Conservation (phyloP, 768 basidiomycete genomes). For the Mycena haematopus region DNA sequence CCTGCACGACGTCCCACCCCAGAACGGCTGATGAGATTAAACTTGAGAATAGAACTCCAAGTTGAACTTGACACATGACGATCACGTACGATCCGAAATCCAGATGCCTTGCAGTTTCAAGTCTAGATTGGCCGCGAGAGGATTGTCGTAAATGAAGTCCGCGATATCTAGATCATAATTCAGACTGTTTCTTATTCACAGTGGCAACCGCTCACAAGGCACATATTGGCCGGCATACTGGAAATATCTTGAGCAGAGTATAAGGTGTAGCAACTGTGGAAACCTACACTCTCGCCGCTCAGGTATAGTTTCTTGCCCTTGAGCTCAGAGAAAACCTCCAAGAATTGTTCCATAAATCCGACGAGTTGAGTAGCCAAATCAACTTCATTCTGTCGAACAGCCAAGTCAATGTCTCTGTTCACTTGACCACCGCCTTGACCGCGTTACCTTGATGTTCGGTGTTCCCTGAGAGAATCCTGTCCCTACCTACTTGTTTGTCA, state of each 20-base stretch:
- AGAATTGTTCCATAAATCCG: constrained; percentile 77
- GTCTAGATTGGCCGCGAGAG: constrained; percentile 46
- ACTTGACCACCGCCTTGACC: constrained; percentile 34
- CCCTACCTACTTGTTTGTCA: too few relatives aligned
- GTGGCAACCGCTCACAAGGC: constrained; percentile 51
- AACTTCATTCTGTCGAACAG: constrained; percentile 48
- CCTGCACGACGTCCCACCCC: constrained; percentile 68
- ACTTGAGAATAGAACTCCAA: not conserved
- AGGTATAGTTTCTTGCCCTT: constrained; percentile 76
- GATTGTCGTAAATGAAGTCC: constrained; percentile 71
- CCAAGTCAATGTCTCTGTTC: not conserved
- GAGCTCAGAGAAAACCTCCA: constrained; percentile 75
- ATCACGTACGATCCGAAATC: constrained; percentile 73
- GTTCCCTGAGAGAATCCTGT: constrained; percentile 78
- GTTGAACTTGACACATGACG: constrained; percentile 32
- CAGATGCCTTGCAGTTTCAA: constrained; percentile 73
- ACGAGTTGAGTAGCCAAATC: constrained; percentile 55
- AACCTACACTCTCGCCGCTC: constrained; percentile 75
- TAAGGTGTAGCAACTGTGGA: not conserved
- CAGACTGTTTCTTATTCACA: not conserved
- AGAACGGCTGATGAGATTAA: constrained; percentile 50
- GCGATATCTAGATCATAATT: constrained; percentile 62
- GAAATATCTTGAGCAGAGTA: constrained; percentile 4
- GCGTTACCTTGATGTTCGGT: constrained; percentile 63
- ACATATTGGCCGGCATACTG: constrained; percentile 74